A percentile compares a stretch with the other conserved stretches of the same genome.
Evolutionary conservation across 2,329 filamentous ascomycete genomes (phyloP).

Genomic region (Parastagonospora nodorum): DNA sequence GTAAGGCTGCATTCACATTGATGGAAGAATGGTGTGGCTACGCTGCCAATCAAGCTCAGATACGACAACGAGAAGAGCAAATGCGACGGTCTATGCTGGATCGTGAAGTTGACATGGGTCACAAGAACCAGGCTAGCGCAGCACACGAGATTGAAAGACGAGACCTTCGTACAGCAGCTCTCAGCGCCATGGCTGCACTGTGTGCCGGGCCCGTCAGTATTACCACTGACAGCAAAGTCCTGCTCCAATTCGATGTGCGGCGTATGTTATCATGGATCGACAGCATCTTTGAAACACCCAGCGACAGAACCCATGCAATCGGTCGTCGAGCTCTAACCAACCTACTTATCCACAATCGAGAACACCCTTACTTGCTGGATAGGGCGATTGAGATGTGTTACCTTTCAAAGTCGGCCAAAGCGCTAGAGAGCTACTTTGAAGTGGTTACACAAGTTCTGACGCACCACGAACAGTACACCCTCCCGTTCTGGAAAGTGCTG

Average conservation of each 20-base stretch:
- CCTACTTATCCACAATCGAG: conserved; percentile 86
- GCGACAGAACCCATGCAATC: conserved; percentile 89
- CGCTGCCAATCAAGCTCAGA: conserved; percentile 85
- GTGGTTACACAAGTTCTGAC: conserved; percentile 87
- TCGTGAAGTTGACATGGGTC: conserved; percentile 72
- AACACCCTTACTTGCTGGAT: conserved; percentile 82
- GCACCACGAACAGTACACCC: conserved; percentile 79
- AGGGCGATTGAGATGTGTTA: conserved; percentile 94
- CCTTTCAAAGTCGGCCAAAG: conserved; percentile 76
- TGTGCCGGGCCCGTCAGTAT: conserved; percentile 84
- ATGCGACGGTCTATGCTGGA: conserved; percentile 86
- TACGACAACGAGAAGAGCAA: conserved; percentile 79
- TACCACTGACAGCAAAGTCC: conserved; percentile 83
- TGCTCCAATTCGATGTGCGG: conserved; percentile 87
- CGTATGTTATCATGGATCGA: conserved; percentile 96
- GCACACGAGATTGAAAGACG: conserved; percentile 97
- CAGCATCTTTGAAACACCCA: conserved; percentile 88
- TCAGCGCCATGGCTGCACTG: conserved; percentile 93
- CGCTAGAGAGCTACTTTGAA: conserved; percentile 92
- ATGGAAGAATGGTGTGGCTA: conserved; percentile 99
- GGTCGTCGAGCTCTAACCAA: conserved; percentile 88
- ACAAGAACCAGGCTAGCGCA: conserved; percentile 78
- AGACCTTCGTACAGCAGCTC: conserved; percentile 84
- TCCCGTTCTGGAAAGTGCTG: conserved; percentile 88
- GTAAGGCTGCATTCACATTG: conserved; percentile 91